A percentile compares a stretch with the other conserved stretches of the same genome.
Conservation (phyloP, 2,329 filamentous ascomycete genomes). For the Meredithiella fracta region DNA sequence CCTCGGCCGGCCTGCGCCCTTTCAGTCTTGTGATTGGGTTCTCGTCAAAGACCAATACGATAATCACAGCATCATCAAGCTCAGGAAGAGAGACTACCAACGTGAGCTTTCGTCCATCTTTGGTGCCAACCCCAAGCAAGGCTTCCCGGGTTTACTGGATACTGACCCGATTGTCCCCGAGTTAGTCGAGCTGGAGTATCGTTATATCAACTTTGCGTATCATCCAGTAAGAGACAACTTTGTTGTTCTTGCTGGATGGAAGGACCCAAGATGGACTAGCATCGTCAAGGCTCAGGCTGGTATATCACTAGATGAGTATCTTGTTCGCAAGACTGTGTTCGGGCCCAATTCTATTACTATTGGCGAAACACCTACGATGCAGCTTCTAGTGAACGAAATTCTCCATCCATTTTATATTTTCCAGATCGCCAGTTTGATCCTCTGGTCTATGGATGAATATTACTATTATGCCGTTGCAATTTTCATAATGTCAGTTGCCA, state of each 20-base stretch:
- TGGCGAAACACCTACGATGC: slow-evolving; percentile 66
- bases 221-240: slow-evolving; percentile 84
- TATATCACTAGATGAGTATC: slow-evolving; percentile 77
- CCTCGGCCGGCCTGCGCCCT: slow-evolving; percentile 49
- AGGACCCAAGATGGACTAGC: slow-evolving; percentile 77
- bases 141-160: slow-evolving; percentile 47
- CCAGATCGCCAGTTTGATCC: slow-evolving; percentile 78
- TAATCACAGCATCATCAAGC: slow-evolving; percentile 63
- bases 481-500: slow-evolving; percentile 83
- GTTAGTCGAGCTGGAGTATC: slow-evolving; percentile 71
- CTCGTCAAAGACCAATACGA: slow-evolving; percentile 97
- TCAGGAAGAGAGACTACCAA: slow-evolving; percentile 39
- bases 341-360: slow-evolving; percentile 85
- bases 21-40: slow-evolving; percentile 73
- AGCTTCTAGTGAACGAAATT: slow-evolving; percentile 79
- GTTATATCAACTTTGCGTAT: slow-evolving; percentile 85
- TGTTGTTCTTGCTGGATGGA: slow-evolving; percentile 74
- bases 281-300: slow-evolving; percentile 59
- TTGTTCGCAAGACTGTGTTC: slow-evolving; percentile 69
- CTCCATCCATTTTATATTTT: slow-evolving; percentile 73
- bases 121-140: slow-evolving; percentile 42
- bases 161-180: slow-evolving; percentile 61
- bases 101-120: slow-evolving; percentile 47
- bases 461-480: slow-evolving; percentile 97
- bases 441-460: slow-evolving; percentile 93